A percentile compares a stretch with the other conserved stretches of the same genome.
Conservation (phyloP, 225 moss, liverwort and hornwort species). For the Marchantia polymorpha region DNA sequence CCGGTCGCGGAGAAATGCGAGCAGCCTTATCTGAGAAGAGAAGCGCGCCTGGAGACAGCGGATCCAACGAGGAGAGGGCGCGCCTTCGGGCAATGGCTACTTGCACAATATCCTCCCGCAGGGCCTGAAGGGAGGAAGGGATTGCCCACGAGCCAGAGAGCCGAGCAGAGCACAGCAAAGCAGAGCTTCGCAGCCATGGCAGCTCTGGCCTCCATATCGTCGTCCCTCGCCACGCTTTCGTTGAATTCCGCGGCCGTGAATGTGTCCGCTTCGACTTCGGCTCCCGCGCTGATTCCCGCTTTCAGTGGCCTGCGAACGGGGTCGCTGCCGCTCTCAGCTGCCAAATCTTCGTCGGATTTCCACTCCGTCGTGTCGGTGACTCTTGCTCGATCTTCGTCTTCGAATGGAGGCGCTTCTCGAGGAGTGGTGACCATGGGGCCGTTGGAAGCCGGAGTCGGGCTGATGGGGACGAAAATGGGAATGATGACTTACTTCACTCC, state of each 20-base stretch:
- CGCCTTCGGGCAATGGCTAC: not conserved
- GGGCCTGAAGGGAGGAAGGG: not conserved
- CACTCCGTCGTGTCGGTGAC: slow-evolving; percentile 19
- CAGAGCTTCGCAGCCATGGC: too few relatives aligned
- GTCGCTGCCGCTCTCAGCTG: not conserved
- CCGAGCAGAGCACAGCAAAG: not conserved
- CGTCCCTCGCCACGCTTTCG: slow-evolving; percentile 15
- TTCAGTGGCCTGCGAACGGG: slow-evolving; percentile 21
- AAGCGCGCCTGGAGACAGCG: not conserved
- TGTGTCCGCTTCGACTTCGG: not conserved
- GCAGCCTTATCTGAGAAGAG: slow-evolving; percentile 11
- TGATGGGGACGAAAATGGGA: slow-evolving; percentile 96
- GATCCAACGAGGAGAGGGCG: not conserved
- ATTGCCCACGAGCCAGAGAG: not conserved
- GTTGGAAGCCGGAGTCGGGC: slow-evolving; percentile 68
- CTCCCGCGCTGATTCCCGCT: not conserved
- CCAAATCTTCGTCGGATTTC: slow-evolving; percentile 14
- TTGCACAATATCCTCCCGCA: not conserved
- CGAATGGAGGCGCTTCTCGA: slow-evolving; percentile 14
- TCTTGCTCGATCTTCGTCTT: not conserved
- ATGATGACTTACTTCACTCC: slow-evolving; percentile 84
- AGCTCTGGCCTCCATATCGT: slow-evolving; percentile 7
- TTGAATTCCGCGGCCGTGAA: not conserved
- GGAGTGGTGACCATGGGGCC: slow-evolving; percentile 59
- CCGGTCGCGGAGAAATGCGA: slow-evolving; percentile 9